These are phyloP conservation scores for Gossypium schwendimanii DNA, from an alignment of 441 rosid genomes.

Conservation along the genomic window DNA sequence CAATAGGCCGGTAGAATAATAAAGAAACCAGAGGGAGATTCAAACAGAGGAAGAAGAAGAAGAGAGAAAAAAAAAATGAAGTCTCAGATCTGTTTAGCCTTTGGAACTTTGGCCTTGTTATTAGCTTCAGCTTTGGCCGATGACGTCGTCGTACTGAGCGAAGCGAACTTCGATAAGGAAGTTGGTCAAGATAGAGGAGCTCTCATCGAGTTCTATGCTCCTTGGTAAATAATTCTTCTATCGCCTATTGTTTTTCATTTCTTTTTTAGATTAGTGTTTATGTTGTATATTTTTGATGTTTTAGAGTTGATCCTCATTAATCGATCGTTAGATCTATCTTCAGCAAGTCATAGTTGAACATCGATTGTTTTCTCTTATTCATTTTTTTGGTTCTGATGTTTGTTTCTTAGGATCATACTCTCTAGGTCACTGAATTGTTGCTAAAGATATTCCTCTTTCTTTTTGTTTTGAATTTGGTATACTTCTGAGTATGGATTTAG, in stretches of 20 bases:
- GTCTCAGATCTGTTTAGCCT: slow-evolving; percentile 69
- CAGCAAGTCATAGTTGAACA: background rate
- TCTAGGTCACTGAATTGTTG: background rate
- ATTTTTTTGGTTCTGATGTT: background rate
- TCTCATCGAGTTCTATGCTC: slow-evolving; percentile 98
- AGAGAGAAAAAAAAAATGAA: slow-evolving; percentile 9
- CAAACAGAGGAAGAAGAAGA: background rate
- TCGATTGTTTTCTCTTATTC: background rate
- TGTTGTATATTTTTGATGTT: background rate
- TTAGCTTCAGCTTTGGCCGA: slow-evolving; percentile 54
- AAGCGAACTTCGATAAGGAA: slow-evolving; percentile 86
- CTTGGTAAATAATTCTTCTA: slow-evolving; percentile 47
- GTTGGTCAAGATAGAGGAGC: slow-evolving; percentile 83
- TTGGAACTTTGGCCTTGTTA: slow-evolving; percentile 42
- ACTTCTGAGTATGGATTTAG: background rate
- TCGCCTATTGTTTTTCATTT: background rate
- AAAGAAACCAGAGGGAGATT: background rate
- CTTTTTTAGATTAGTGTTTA: background rate
- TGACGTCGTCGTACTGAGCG: slow-evolving; percentile 76
- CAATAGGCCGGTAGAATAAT: background rate
- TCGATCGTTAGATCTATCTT: background rate
- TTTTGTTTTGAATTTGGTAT: background rate
- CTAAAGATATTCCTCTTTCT: background rate
- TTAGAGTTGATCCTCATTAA: slow-evolving; percentile 10
- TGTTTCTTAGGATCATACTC: background rate